Evolutionary conservation across 2,329 filamentous ascomycete genomes (phyloP).

Genomic region (Pyricularia sp.): DNA sequence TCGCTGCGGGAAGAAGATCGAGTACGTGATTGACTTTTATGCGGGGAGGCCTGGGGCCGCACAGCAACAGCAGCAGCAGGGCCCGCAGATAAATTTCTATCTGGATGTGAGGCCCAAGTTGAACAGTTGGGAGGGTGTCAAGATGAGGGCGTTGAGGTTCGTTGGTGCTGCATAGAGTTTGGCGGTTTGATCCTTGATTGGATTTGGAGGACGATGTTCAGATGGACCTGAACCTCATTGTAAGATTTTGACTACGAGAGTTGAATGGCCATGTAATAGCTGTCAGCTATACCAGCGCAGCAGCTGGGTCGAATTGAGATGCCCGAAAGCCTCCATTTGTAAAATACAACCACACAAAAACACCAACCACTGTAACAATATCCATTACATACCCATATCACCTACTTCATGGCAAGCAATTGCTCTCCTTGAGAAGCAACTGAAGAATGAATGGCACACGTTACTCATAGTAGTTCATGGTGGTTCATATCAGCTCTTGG

Average conservation of each 20-base stretch:
- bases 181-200: not conserved
- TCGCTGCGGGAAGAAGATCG: constrained; percentile 69
- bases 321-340: not conserved
- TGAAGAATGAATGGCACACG: not conserved
- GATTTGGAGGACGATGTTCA: not conserved
- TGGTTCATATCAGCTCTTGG: not conserved
- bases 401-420: no score
- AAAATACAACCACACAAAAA: not conserved
- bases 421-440: no score
- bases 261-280: not conserved
- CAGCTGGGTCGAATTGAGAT: not conserved
- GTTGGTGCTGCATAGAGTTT: constrained; percentile 26
- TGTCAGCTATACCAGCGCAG: not conserved
- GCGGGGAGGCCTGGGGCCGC: constrained; percentile 42
- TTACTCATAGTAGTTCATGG: not conserved
- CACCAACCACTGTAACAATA: not conserved
- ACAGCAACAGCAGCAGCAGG: not conserved
- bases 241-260: not conserved
- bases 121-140: constrained; percentile 54
- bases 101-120: constrained; percentile 56
- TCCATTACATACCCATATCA: not conserved
- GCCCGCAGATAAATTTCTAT: constrained; percentile 43
- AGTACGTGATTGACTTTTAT: constrained; percentile 98
- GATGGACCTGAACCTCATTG: not conserved
- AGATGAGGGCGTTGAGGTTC: constrained; percentile 45